These are phyloP conservation scores for Fusarium pseudocircinatum DNA, from an alignment of 2,329 filamentous ascomycete genomes.

Conservation along the genomic window DNA sequence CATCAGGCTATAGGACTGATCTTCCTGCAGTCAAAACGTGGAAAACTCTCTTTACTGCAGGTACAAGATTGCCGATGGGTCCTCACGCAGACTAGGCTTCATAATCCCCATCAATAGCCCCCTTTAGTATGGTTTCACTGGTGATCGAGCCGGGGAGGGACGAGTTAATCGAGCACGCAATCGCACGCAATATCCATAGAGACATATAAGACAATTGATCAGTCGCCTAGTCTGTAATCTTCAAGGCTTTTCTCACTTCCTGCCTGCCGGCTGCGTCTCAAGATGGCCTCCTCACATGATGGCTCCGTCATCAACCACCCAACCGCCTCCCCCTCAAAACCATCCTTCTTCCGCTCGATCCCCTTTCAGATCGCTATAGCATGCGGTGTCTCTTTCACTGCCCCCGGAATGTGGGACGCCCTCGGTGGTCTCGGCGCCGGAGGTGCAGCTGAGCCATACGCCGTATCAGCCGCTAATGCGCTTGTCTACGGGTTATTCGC, in stretches of 20 bases:
- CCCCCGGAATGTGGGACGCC: conserved; percentile 42
- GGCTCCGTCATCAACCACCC: background rate
- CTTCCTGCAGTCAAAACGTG: background rate
- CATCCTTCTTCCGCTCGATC: conserved; percentile 25
- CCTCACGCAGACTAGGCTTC: background rate
- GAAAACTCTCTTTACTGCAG: background rate
- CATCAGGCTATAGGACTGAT: background rate
- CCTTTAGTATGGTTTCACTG: conserved; percentile 3
- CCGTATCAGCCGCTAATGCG: conserved; percentile 45
- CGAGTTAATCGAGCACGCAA: conserved; percentile 15
- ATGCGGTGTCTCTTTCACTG: conserved; percentile 36
- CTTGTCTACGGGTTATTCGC: conserved; percentile 6
- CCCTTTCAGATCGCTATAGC: conserved; percentile 32
- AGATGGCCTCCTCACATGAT: conserved; percentile 13
- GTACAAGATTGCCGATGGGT: conserved; percentile 7
- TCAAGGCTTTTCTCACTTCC: background rate
- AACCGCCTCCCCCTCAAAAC: background rate
- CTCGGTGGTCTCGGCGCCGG: conserved; percentile 42
- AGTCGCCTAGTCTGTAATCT: too few relatives aligned
- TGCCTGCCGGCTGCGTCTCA: background rate
- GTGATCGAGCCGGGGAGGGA: background rate
- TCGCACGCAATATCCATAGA: conserved; percentile 12
- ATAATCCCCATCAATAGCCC: background rate
- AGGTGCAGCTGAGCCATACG: conserved; percentile 69
- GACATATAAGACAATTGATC: background rate